Conservation (phyloP, 106 monocot species). For the Triglochin maritima region DNA sequence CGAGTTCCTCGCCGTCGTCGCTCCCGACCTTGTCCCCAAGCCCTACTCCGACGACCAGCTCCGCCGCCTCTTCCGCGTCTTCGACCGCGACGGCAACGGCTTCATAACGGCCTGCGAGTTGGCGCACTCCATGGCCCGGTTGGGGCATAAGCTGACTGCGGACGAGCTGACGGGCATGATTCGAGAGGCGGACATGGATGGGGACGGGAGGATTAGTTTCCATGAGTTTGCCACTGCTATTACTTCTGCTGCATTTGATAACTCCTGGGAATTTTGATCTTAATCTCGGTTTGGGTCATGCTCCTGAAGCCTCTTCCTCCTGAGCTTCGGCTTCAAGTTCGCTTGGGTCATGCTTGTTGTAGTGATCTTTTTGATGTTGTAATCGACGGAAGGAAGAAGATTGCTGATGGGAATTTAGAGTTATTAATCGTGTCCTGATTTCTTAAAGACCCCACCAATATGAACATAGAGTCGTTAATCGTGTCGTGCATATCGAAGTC, state of each 20-base stretch:
- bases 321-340: too few relatives aligned
- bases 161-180: slow-evolving; percentile 93
- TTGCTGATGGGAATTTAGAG: too few relatives aligned
- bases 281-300: too few relatives aligned
- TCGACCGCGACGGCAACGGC: slow-evolving; percentile 81
- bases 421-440: too few relatives aligned
- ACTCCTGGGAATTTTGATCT: slow-evolving; percentile 36
- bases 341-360: too few relatives aligned
- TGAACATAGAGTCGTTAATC: too few relatives aligned
- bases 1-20: slow-evolving; percentile 68
- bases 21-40: slow-evolving; percentile 15
- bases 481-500: too few relatives aligned
- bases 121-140: slow-evolving; percentile 81
- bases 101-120: slow-evolving; percentile 78
- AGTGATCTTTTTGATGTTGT: too few relatives aligned
- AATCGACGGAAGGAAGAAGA: too few relatives aligned
- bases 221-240: slow-evolving; percentile 72
- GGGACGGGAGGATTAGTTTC: slow-evolving; percentile 70
- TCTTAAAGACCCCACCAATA: too few relatives aligned
- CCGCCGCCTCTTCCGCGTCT: slow-evolving; percentile 46
- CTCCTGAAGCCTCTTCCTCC: too few relatives aligned
- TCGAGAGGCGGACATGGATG: slow-evolving; percentile 75
- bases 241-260: slow-evolving; percentile 59
- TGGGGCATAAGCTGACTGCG: slow-evolving; percentile 70
- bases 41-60: slow-evolving; percentile 31